Evolutionary conservation across 2,329 filamentous ascomycete species (phyloP).

Genomic region (Pyricularia grisea): DNA sequence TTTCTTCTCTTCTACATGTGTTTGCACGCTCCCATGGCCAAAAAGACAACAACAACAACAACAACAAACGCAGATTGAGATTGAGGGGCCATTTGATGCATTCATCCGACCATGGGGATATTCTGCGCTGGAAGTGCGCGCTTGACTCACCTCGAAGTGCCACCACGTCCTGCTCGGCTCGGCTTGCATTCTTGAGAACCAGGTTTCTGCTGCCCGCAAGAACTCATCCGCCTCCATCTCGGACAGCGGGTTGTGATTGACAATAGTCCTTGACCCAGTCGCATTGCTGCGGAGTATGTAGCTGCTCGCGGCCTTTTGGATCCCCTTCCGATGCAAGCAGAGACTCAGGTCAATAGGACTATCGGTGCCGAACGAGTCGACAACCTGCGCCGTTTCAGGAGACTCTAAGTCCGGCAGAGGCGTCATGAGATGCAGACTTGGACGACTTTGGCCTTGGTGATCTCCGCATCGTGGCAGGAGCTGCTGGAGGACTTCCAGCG

Average conservation of each 20-base stretch:
- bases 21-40: not conserved
- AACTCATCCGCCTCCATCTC: constrained; percentile 62
- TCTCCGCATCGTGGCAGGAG: constrained; percentile 28
- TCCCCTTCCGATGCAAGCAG: constrained; percentile 50
- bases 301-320: constrained; percentile 52
- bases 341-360: constrained; percentile 35
- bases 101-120: not conserved
- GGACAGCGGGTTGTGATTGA: constrained; percentile 58
- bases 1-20: not conserved
- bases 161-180: constrained; percentile 42
- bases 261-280: constrained; percentile 56
- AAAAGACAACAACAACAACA: not conserved
- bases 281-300: constrained; percentile 56
- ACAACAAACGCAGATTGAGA: not conserved
- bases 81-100: not conserved
- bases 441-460: constrained; percentile 3
- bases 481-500: constrained; percentile 61
- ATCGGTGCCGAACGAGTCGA: constrained; percentile 40
- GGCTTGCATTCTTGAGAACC: not conserved
- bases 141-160: constrained; percentile 56
- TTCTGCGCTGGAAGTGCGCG: not conserved
- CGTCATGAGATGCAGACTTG: constrained; percentile 35
- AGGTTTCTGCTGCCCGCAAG: constrained; percentile 23
- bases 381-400: constrained; percentile 39
- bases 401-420: constrained; percentile 45